Percentiles rank a stretch among this genome's conserved stretches.
Conservation (phyloP, 768 basidiomycete genomes). For the Termitomyces sp. region DNA sequence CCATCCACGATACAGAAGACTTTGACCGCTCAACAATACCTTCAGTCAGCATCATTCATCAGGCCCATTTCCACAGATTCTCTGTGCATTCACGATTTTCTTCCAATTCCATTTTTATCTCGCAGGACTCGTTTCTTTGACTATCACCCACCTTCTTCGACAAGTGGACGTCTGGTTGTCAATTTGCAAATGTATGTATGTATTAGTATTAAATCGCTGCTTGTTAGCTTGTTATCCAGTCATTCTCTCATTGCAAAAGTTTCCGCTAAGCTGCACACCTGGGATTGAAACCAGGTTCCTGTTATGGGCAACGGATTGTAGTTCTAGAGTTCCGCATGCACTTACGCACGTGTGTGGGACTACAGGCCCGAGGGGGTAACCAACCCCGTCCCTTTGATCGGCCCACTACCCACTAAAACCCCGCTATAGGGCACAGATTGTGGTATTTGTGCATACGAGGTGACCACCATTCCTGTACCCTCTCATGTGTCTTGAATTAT, state of each 20-base stretch:
- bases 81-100: slow-evolving; percentile 3
- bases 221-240: neutral
- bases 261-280: no score
- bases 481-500: no score
- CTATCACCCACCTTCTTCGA: neutral
- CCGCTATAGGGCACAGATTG: no score
- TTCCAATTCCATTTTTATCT: neutral
- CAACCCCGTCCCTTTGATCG: no score
- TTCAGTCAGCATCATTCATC: neutral
- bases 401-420: no score
- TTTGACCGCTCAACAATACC: slow-evolving; percentile 2
- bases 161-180: slow-evolving; percentile 11
- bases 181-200: slow-evolving; percentile 19
- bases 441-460: no score
- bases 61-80: neutral
- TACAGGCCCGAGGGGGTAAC: no score
- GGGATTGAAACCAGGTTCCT: no score
- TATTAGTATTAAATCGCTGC: slow-evolving; percentile 17
- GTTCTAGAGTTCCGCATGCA: no score
- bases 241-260: neutral
- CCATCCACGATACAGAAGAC: neutral
- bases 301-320: no score
- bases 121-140: neutral
- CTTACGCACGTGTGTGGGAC: no score
- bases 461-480: no score